Evolutionary conservation across 371 early-diverging fungal genomes (phyloP).

Genomic region (Mortierella polycephala): DNA sequence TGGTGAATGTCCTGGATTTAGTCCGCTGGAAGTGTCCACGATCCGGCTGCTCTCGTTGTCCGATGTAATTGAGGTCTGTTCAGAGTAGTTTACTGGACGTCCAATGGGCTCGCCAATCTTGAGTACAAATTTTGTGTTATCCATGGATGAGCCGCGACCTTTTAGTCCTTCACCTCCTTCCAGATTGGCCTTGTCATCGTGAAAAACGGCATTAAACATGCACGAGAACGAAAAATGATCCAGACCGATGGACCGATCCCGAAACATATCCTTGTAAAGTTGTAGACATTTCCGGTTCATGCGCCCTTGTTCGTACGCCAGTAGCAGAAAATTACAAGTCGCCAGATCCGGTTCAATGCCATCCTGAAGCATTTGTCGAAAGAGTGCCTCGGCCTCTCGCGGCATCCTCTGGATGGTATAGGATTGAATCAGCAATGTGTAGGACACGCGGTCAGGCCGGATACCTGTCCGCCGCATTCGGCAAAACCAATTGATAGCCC

Average conservation of each 20-base stretch:
- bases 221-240: constrained; percentile 40
- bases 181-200: constrained; percentile 30
- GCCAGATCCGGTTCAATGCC: constrained; percentile 32
- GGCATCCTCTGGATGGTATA: constrained; percentile 40
- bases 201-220: constrained; percentile 53
- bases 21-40: neutral
- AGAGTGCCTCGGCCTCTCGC: constrained; percentile 39
- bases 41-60: constrained; percentile 6
- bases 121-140: constrained; percentile 8
- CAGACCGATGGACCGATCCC: constrained; percentile 37
- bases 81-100: neutral
- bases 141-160: constrained; percentile 17
- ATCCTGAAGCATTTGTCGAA: constrained; percentile 38
- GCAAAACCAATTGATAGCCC: constrained; percentile 34
- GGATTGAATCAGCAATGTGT: constrained; percentile 23
- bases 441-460: constrained; percentile 27
- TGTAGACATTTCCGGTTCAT: constrained; percentile 40
- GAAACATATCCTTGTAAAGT: constrained; percentile 39
- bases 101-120: constrained; percentile 30
- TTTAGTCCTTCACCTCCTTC: constrained; percentile 39
- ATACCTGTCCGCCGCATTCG: constrained; percentile 29
- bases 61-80: constrained; percentile 4
- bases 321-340: constrained; percentile 32
- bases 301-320: constrained; percentile 45
- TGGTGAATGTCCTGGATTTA: neutral